A percentile compares a stretch with the other conserved stretches of the same genome.
These are phyloP conservation scores for Saksenaea vasiformis DNA, from an alignment of 371 early-diverging fungal genomes.

Conservation along the genomic window DNA sequence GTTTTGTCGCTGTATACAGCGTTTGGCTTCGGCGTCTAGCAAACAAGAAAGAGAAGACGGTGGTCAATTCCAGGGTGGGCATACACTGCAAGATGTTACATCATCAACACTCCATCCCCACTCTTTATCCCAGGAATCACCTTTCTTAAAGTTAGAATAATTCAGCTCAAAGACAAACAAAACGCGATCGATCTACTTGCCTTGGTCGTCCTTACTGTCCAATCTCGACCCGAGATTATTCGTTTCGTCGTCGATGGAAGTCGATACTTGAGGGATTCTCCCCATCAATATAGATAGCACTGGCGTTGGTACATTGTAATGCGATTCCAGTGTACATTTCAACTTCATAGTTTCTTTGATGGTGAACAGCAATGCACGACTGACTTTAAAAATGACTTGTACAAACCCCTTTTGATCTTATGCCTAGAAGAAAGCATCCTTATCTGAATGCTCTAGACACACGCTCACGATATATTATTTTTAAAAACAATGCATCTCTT, in stretches of 20 bases:
- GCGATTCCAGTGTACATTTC: conserved; percentile 42
- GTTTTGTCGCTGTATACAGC: not conserved
- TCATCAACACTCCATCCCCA: conserved; percentile 49
- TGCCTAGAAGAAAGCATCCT: too few relatives aligned
- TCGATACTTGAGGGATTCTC: conserved; percentile 43
- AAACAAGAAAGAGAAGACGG: not conserved
- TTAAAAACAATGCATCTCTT: too few relatives aligned
- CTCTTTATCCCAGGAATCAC: conserved; percentile 50
- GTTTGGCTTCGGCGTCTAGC: not conserved
- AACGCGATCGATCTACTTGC: conserved; percentile 3
- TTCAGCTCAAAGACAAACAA: not conserved
- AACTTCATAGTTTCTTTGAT: conserved; percentile 14
- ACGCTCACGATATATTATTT: too few relatives aligned
- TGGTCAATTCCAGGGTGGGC: not conserved
- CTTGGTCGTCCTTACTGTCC: conserved; percentile 19
- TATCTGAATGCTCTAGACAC: too few relatives aligned
- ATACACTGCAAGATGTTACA: conserved; percentile 8
- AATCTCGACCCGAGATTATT: conserved; percentile 25
- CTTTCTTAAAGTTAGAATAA: conserved; percentile 2
- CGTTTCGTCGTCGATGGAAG: conserved; percentile 39
- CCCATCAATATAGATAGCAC: conserved; percentile 47
- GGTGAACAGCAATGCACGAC: conserved; percentile 2
- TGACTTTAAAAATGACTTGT: not conserved
- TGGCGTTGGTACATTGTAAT: conserved; percentile 45
- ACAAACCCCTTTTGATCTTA: too few relatives aligned